These are phyloP conservation scores for Solanum medicagineum DNA, from an alignment of 257 asterid genomes.

Conservation along the genomic window DNA sequence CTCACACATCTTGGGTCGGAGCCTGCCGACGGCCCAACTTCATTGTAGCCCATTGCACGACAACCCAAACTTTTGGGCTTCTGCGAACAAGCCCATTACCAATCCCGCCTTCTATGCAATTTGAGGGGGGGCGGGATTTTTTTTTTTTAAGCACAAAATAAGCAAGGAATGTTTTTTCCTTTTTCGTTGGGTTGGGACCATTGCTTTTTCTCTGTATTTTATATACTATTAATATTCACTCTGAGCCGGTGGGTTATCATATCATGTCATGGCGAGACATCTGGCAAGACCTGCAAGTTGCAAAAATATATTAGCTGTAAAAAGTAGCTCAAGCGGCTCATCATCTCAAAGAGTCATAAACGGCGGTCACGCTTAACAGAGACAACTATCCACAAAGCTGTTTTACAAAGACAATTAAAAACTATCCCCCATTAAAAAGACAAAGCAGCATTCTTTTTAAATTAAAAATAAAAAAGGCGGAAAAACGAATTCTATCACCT, in stretches of 20 bases:
- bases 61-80: background rate
- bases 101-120: background rate
- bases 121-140: too few species aligned
- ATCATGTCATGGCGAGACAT: background rate
- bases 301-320: background rate
- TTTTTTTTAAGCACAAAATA: background rate
- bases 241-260: background rate
- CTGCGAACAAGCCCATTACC: background rate
- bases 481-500: background rate
- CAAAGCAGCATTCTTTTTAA: background rate
- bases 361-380: background rate
- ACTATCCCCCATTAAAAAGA: background rate
- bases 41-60: background rate
- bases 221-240: too few species aligned
- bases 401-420: background rate
- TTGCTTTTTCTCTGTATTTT: background rate
- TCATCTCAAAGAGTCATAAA: background rate
- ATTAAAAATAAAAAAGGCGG: background rate
- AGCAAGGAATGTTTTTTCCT: background rate
- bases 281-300: background rate
- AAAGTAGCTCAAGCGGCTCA: background rate
- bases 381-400: constrained; percentile 1
- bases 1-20: background rate
- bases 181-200: background rate
- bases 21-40: background rate